Evolutionary conservation across 2,329 filamentous ascomycete species (phyloP), one percentile per base, ranked within the genome.

Genomic region (Cercospora canescens): DNA sequence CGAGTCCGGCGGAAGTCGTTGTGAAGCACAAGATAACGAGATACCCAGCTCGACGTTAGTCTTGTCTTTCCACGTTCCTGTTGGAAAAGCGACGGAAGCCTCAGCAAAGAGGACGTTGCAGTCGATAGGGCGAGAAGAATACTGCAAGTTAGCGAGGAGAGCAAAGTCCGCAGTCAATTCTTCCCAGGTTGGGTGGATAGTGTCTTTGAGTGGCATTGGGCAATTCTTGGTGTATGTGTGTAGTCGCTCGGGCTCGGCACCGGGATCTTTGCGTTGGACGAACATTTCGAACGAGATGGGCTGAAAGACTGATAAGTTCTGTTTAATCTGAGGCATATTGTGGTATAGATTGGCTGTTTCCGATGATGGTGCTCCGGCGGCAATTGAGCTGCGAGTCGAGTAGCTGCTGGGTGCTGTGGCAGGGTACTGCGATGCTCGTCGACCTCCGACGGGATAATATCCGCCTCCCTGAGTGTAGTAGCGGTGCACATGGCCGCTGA

Each of bases 81-180:
- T 77, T 65, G 80, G 78, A 32, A 82, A 72, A 14, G 79, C 79
- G 58, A 82, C 75, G 0, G 78, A 79, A 0, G 79, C 79, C 63
- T 82, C 77, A 26, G 79, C 80, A 8, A 80, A 72, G 2, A 83
- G 59, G 4, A 82, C 72, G 26, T 78, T 78, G 54, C 77, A 76
- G 59, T 73, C 72, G 37, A 76, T 66, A 18, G 71, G 70, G 14
- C 67, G 64, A 9, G 71, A 56, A n/a, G 61, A 48, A 57, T 74
- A 35, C 14, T 52, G 69, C 65, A 76, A 71, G 6, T 58, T 21
- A 7, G 73, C 72, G 14, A 77, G 65, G 12, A 70, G 57, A 0
- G 75, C 74, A 52, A 72, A 81, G 9, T 76, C 71, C 14, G 74
- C 73, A 24, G 71, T 67, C 72, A 81, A 78, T 1, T 55, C 50